Percentiles rank a stretch among this genome's conserved stretches.
Evolutionary conservation across 2,329 filamentous ascomycete species (phyloP).

Genomic region (Fusarium verticillioides): DNA sequence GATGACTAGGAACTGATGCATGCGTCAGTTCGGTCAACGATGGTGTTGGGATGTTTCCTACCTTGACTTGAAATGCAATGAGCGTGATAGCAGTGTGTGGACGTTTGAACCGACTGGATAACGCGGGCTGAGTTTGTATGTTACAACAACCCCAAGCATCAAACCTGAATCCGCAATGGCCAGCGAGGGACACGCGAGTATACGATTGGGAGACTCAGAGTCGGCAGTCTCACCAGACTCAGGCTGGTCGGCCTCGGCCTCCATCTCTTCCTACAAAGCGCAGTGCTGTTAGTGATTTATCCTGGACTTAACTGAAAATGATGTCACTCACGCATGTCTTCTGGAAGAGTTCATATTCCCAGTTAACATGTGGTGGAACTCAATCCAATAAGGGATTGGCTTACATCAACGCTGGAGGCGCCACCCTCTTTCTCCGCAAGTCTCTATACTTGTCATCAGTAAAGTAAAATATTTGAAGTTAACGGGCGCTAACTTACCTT

Average conservation of each 20-base stretch:
- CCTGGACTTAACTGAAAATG: neutral
- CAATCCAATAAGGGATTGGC: rapidly evolving
- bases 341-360: neutral
- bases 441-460: neutral
- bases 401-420: rapidly evolving
- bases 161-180: neutral
- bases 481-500: too few species aligned
- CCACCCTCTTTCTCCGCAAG: rapidly evolving
- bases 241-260: neutral
- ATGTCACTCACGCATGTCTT: neutral
- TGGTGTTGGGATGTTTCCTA: neutral
- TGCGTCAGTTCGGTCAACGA: neutral
- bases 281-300: rapidly evolving
- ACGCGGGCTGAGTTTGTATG: neutral
- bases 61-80: neutral
- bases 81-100: neutral
- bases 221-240: too few species aligned
- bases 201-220: neutral
- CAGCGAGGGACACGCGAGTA: neutral
- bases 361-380: neutral
- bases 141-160: neutral
- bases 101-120: neutral
- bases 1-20: neutral
- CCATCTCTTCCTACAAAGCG: rapidly evolving
- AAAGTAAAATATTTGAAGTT: too few species aligned